A percentile compares a stretch with the other conserved stretches of the same genome.
phyloP scores from a whole-genome alignment of 805 yeast species.

The Candida odintsovae region DNA sequence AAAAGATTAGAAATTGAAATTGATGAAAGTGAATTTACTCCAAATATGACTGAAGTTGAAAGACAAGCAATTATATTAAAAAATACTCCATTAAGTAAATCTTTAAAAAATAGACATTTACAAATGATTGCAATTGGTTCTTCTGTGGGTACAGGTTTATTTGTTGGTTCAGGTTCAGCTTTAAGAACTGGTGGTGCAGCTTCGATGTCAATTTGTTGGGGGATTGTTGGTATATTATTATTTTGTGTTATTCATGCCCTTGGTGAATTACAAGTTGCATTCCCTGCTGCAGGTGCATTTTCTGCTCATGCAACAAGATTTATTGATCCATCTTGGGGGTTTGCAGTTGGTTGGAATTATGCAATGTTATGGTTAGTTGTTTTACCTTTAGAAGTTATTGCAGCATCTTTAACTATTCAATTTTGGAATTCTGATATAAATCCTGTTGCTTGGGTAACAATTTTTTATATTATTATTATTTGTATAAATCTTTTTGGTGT shows the following conservation, averaged over 20 bases:
- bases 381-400: constrained; percentile 46
- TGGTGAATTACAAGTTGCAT: constrained; percentile 55
- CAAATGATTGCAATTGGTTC: constrained; percentile 68
- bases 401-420: constrained; percentile 48
- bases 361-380: constrained; percentile 47
- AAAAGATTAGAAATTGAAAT: constrained; percentile 30
- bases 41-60: constrained; percentile 34
- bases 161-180: constrained; percentile 60
- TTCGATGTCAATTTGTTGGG: constrained; percentile 51
- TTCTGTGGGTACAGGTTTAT: constrained; percentile 63
- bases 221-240: constrained; percentile 48
- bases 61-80: constrained; percentile 40
- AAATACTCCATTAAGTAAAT: constrained; percentile 50
- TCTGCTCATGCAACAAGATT: constrained; percentile 56
- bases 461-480: constrained; percentile 44
- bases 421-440: constrained; percentile 41
- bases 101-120: constrained; percentile 51
- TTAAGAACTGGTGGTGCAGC: constrained; percentile 61
- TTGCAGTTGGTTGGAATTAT: constrained; percentile 56
- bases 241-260: constrained; percentile 55
- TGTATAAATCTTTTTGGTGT: constrained; percentile 49
- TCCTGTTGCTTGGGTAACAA: constrained; percentile 46
- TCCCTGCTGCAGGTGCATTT: constrained; percentile 62
- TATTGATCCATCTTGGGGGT: constrained; percentile 56
- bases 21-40: constrained; percentile 30